Base-by-base conservation (phyloP, 331 rosid species). In the Dryas integrifolia region DNA sequence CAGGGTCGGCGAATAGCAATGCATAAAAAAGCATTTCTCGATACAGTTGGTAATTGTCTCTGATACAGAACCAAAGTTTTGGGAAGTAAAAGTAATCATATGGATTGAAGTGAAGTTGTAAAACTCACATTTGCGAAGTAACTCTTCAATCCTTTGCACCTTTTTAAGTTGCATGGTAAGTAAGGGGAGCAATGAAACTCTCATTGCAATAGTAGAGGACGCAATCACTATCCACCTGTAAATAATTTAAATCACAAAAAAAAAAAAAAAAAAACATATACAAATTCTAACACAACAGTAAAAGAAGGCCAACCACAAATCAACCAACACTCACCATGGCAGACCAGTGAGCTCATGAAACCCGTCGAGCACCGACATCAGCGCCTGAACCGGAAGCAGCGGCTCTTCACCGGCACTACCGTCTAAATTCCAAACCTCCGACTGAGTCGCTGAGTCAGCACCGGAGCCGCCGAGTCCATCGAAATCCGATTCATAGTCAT, bases 221-320 rank as follows among this genome's bases (percentile, higher is more conserved):
- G 75, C 83, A 74, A 94, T 85, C 39, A 88, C 89, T 16, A 83
- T 21, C 98, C 98, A 94, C 98, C 98, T 94, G 86, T 41, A 65
- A 4, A 41, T 49, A 9, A 44, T 66, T 58, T 3, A 14, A 74
- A 65, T 70, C 67, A 79, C 75, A 14, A 39, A n/a, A 47, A 68
- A 38, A 38, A 45, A 4, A 9, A 58, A 6, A 66, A 21, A 43
- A n/a, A 15, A n/a, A 16, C 50, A 64, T 50, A 18, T n/a, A 40
- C 14, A 43, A 14, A 13, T 57, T 11, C 6, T 5, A 39, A 52
- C 5, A 59, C 0, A 45, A 30, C 35, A 66, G 21, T 8, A 47
- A 47, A 47, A 3, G 11, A 47, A 47, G 11, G 0, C 51, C 40
- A 52, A 15, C 62, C 5, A 53, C 3, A 21, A 43, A 61, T 41